Percentiles rank a stretch among this genome's conserved stretches.
Conservation (phyloP, 2,329 filamentous ascomycete genomes). For the Penicillium sclerotiorum region DNA sequence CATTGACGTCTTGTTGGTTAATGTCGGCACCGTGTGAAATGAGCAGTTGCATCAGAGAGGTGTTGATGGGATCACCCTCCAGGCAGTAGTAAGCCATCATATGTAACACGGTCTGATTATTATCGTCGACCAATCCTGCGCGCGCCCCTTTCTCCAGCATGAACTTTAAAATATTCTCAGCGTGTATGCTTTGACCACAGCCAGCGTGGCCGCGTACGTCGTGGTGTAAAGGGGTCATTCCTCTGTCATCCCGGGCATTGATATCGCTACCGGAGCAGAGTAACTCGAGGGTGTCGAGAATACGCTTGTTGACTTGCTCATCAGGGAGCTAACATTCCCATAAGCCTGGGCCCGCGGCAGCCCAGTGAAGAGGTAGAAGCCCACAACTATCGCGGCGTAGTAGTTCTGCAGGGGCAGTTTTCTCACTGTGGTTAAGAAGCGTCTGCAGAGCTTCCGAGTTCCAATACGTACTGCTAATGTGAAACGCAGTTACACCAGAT, state of each 20-base stretch:
- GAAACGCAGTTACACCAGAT: neutral
- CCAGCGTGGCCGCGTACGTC: neutral
- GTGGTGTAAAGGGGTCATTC: neutral
- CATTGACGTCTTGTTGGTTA: neutral
- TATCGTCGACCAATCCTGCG: neutral
- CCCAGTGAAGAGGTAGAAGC: neutral
- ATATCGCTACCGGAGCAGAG: neutral
- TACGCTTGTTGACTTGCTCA: neutral
- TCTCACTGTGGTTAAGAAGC: neutral
- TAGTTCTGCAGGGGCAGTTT: neutral
- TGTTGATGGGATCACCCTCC: neutral
- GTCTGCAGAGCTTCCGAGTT: neutral
- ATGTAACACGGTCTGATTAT: neutral
- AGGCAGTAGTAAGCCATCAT: neutral
- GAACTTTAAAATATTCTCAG: neutral
- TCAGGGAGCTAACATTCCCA: neutral
- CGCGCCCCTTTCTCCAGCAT: neutral
- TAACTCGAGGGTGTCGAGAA: neutral
- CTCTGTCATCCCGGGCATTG: neutral
- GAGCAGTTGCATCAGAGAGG: neutral
- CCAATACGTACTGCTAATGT: neutral
- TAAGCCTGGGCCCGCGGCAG: neutral
- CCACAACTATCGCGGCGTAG: neutral
- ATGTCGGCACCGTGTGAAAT: neutral
- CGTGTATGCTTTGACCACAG: neutral